phyloP scores from a whole-genome alignment of 805 yeast species.

The Sugiyamaella boreocaroliniensis region DNA sequence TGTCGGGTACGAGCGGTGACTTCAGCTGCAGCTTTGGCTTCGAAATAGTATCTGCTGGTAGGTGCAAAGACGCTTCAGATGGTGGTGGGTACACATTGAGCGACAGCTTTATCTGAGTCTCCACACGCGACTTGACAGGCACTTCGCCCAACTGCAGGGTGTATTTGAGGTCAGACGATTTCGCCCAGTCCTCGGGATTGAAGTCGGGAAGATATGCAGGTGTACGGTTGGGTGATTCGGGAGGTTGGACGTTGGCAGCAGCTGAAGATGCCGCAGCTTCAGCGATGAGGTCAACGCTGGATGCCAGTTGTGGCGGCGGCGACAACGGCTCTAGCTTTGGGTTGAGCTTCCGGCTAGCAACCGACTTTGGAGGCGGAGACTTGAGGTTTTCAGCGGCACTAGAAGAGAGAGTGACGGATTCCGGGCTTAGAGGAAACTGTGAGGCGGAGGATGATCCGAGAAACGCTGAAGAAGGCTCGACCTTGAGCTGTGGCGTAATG shows the following conservation, averaged over 20 bases:
- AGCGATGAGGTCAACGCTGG: not conserved
- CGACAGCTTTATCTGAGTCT: slow-evolving; percentile 83
- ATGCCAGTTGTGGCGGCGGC: not conserved
- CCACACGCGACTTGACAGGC: slow-evolving; percentile 84
- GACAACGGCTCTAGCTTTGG: not conserved
- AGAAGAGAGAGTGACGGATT: not conserved
- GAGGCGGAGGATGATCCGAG: not conserved
- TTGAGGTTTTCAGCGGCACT: not conserved
- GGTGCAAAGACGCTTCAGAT: slow-evolving; percentile 59
- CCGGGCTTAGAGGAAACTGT: not conserved
- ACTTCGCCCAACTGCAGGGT: slow-evolving; percentile 43
- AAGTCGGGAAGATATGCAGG: slow-evolving; percentile 10
- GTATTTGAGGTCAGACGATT: slow-evolving; percentile 8
- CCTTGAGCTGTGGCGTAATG: not conserved
- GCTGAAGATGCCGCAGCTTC: not conserved
- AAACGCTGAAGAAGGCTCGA: not conserved
- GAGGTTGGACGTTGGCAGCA: not conserved
- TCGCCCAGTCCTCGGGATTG: slow-evolving; percentile 16
- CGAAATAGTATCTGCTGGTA: slow-evolving; percentile 83
- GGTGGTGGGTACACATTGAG: slow-evolving; percentile 72
- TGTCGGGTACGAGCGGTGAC: slow-evolving; percentile 22
- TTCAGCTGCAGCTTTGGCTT: slow-evolving; percentile 74
- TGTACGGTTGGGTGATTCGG: not conserved
- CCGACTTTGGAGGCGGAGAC: not conserved
- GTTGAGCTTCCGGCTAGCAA: not conserved